These are phyloP conservation scores for Ascochyta rabiei DNA, from an alignment of 2,329 filamentous ascomycete species.

Conservation along the genomic window DNA sequence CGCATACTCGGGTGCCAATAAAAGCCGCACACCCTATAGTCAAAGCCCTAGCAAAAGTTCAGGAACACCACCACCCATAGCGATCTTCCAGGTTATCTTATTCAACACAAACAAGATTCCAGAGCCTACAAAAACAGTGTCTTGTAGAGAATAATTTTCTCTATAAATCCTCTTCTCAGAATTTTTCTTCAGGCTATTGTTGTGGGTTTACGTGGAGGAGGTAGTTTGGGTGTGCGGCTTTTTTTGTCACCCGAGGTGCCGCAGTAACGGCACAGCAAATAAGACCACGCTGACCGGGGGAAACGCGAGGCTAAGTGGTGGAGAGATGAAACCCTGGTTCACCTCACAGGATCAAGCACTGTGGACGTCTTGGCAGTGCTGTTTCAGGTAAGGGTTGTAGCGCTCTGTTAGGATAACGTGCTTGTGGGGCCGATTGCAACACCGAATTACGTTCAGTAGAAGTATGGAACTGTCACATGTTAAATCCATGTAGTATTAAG, in stretches of 20 bases:
- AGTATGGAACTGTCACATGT: background rate
- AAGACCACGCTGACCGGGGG: slow-evolving; percentile 16
- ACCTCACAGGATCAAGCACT: slow-evolving; percentile 26
- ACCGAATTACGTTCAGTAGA: background rate
- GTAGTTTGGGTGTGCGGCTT: background rate
- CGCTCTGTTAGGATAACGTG: background rate
- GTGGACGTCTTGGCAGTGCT: slow-evolving; percentile 24
- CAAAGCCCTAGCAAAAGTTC: no score
- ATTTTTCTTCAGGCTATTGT: background rate
- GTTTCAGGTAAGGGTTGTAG: slow-evolving; percentile 11
- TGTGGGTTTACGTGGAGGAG: no score
- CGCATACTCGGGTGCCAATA: no score
- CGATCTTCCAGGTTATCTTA: background rate
- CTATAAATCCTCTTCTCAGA: background rate
- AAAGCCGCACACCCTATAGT: no score
- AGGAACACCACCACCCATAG: background rate
- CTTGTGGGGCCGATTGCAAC: slow-evolving; percentile 5
- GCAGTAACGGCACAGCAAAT: background rate
- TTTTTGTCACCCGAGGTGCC: background rate
- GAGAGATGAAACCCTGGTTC: slow-evolving; percentile 21
- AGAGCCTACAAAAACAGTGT: background rate
- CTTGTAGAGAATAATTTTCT: background rate
- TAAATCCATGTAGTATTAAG: background rate
- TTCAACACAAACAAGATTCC: background rate
- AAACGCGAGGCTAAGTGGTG: slow-evolving; percentile 35